phyloP scores from a whole-genome alignment of 2,329 filamentous ascomycete genomes.

The Nemania diffusa region DNA sequence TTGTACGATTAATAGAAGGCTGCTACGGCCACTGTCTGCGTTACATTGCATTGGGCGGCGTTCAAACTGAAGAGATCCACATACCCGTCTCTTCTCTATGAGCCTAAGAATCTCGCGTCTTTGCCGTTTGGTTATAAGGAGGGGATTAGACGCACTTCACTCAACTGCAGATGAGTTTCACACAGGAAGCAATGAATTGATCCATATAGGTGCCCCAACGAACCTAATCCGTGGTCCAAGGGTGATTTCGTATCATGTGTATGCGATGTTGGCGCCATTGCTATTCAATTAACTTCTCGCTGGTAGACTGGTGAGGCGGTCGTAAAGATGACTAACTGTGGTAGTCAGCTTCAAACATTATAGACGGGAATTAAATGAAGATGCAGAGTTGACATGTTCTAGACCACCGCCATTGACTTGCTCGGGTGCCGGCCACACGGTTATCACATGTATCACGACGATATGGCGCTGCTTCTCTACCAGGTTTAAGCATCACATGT shows the following conservation, averaged over 20 bases:
- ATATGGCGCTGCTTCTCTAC: not conserved
- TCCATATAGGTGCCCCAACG: constrained; percentile 4
- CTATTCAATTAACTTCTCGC: not conserved
- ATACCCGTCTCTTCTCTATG: constrained; percentile 4
- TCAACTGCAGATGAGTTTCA: constrained; percentile 8
- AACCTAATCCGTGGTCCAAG: not conserved
- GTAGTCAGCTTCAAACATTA: not conserved
- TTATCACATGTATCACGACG: constrained; percentile 1
- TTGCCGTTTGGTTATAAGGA: not conserved
- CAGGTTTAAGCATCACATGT: constrained; percentile 15
- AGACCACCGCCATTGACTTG: not conserved
- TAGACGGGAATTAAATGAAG: not conserved
- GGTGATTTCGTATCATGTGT: not conserved
- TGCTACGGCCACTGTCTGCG: constrained; percentile 18
- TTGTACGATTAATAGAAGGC: constrained; percentile 36
- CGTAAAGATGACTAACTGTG: not conserved
- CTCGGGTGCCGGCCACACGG: constrained; percentile 1
- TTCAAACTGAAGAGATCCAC: constrained; percentile 27
- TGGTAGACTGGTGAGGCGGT: not conserved
- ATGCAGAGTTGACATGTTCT: not conserved
- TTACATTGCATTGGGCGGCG: constrained; percentile 40
- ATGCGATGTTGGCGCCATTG: not conserved
- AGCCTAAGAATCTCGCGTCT: not conserved
- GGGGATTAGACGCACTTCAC: not conserved
- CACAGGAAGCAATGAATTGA: constrained; percentile 2